Evolutionary conservation across 768 basidiomycete species (phyloP), one percentile per base, ranked within the genome.

Genomic region (Leucocoprinus leucothites): DNA sequence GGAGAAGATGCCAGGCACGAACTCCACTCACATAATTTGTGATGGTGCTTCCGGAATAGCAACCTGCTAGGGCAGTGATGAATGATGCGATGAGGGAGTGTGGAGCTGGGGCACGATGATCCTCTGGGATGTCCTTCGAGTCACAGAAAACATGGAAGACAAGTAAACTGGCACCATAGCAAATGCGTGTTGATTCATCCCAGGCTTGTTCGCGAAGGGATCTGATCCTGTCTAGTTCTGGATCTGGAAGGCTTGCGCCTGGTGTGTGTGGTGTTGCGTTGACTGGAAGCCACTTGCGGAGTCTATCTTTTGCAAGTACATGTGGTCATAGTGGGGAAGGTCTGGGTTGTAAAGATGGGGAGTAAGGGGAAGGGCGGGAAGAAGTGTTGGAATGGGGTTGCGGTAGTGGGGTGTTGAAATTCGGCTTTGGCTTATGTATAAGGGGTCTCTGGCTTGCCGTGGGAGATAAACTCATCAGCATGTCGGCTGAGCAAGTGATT

Each of bases 1-100:
- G 77, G 0, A 80, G 47, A 1, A 72, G 62, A 58, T 82, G 78
- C 79, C 79, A 82, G 1, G 79, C 77, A 1, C 69, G 60, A 1
- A 81, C 43, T 0, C 71, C 73, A 1, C 59, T 57, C 0, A 77
- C 18, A 51, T 74, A 77, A 61, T 78, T 79, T 1, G 48, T 36
- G 0, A 80, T 57, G 0, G 74, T 65, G 14, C 48, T 57, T 0
- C 63, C 65, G 0, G 74, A 54, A 53, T 74, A 74, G 0, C 66
- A 36, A 0, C 74, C 75, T 0, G 69, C 69, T 0, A 67, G 55
- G 1, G n/a, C 58, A 0, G 74, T 44, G 0, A 76, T 54, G 28
- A 74, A 77, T 0, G 64, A 26, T 11, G 60, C 26, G 0, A 81
- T 21, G 0, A 78, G 49, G 0, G 36, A 26, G 2, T 48, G 49